phyloP scores from a whole-genome alignment of 495 filamentous ascomycete genomes.

The Wilcoxina mikolae region DNA sequence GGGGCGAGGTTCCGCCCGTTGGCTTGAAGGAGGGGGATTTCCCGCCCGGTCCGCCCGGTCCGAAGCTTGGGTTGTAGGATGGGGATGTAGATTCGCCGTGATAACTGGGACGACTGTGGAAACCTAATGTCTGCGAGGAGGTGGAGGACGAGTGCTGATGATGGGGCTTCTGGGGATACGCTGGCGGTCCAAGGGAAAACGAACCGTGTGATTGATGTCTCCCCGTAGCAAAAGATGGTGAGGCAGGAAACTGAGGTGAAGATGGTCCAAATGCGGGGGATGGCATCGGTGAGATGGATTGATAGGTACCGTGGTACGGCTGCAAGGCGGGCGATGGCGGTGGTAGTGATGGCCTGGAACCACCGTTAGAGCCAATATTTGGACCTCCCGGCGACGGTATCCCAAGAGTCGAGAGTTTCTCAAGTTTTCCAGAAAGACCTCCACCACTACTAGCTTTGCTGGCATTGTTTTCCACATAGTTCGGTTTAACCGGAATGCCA shows the following conservation, averaged over 20 bases:
- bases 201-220: constrained; percentile 8
- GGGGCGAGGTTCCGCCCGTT: constrained; percentile 29
- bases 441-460: no score
- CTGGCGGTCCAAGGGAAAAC: constrained; percentile 21
- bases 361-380: no score
- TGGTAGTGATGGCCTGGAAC: no score
- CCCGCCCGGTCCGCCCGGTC: constrained; percentile 16
- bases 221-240: constrained; percentile 10
- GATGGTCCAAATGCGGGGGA: constrained; percentile 41
- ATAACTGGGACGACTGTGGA: constrained; percentile 19
- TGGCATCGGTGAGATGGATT: constrained; percentile 89
- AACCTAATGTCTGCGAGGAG: constrained; percentile 26
- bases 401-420: no score
- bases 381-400: no score
- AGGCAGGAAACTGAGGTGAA: constrained; percentile 27
- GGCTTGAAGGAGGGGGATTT: constrained; percentile 26
- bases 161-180: constrained; percentile 7
- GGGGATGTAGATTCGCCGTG: constrained; percentile 17
- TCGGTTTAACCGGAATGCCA: no score
- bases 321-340: constrained; percentile 73
- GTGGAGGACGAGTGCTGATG: neutral
- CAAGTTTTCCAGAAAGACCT: no score
- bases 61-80: neutral
- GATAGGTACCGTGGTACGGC: constrained; percentile 87
- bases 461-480: no score